phyloP scores from a whole-genome alignment of 495 filamentous ascomycete species.

The Penicillium ucsense region DNA sequence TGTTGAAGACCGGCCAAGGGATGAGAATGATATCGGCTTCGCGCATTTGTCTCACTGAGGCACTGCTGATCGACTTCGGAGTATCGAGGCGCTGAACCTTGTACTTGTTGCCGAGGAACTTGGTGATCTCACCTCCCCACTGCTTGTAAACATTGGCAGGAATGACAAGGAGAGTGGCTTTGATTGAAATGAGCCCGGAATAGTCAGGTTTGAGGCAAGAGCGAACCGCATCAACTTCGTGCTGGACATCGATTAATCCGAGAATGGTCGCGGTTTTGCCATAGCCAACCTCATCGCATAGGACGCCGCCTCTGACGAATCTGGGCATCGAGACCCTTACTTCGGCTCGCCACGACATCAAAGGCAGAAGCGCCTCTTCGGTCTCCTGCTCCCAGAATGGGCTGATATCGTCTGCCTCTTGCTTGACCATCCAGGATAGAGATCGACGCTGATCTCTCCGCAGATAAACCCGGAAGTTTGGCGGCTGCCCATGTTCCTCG shows the following conservation, averaged over 20 bases:
- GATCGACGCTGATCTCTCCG: constrained; percentile 50
- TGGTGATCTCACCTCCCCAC: constrained; percentile 52
- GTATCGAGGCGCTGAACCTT: constrained; percentile 35
- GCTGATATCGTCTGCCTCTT: constrained; percentile 39
- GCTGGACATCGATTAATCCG: constrained; percentile 48
- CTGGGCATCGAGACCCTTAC: constrained; percentile 37
- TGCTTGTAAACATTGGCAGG: constrained; percentile 55
- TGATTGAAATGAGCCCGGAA: constrained; percentile 37
- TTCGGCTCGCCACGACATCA: constrained; percentile 53
- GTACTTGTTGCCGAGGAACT: constrained; percentile 41
- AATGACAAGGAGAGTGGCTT: constrained; percentile 62
- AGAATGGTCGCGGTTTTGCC: constrained; percentile 74
- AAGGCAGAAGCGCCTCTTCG: constrained; percentile 52
- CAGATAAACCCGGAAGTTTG: constrained; percentile 26
- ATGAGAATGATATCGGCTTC: constrained; percentile 50
- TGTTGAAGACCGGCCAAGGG: constrained; percentile 36
- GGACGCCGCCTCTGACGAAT: constrained; percentile 53
- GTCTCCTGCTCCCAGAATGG: constrained; percentile 55
- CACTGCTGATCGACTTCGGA: constrained; percentile 20
- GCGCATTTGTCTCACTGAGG: constrained; percentile 30
- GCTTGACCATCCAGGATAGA: constrained; percentile 55
- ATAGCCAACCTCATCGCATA: constrained; percentile 71
- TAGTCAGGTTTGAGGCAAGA: background rate
- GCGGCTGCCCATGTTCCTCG: constrained; percentile 22
- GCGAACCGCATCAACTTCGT: constrained; percentile 7